Percentiles rank a stretch among this genome's conserved stretches.
Evolutionary conservation across 1,284 basidiomycete genomes (phyloP).

Genomic region (Ganoderma lucidum): DNA sequence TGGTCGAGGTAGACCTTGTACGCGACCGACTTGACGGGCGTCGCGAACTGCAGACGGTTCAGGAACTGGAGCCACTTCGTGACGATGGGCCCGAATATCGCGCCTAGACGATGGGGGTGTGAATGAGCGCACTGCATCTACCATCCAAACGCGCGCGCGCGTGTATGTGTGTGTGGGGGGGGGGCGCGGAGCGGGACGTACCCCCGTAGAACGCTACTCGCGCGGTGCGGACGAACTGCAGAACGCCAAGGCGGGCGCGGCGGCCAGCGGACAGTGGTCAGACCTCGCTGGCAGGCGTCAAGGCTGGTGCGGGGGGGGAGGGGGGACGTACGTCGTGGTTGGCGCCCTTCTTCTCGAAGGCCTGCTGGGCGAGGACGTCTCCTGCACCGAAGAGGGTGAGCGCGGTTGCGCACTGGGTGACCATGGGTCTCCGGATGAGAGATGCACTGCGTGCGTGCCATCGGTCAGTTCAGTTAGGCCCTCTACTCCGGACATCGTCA

Average conservation of each 20-base stretch:
- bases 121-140: not conserved
- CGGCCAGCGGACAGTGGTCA: not conserved
- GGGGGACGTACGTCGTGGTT: constrained; percentile 70
- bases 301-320: not conserved
- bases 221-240: constrained; percentile 73
- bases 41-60: constrained; percentile 67
- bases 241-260: not conserved
- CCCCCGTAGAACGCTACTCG: constrained; percentile 81
- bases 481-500: no score
- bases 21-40: constrained; percentile 60
- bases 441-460: constrained; percentile 56
- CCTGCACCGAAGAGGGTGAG: constrained; percentile 77
- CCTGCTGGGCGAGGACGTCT: constrained; percentile 87
- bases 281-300: constrained; percentile 4
- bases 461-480: not conserved
- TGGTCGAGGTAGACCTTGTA: constrained; percentile 81
- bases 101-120: constrained; percentile 49
- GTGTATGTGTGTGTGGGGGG: not conserved
- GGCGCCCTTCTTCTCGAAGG: constrained; percentile 70
- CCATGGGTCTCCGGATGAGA: constrained; percentile 69
- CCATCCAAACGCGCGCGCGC: not conserved
- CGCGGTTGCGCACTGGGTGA: constrained; percentile 71
- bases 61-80: constrained; percentile 78
- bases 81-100: constrained; percentile 74
- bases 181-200: constrained; percentile 34